phyloP scores from a whole-genome alignment of 2,329 filamentous ascomycete species.

The Rhynchosporium agropyri region DNA sequence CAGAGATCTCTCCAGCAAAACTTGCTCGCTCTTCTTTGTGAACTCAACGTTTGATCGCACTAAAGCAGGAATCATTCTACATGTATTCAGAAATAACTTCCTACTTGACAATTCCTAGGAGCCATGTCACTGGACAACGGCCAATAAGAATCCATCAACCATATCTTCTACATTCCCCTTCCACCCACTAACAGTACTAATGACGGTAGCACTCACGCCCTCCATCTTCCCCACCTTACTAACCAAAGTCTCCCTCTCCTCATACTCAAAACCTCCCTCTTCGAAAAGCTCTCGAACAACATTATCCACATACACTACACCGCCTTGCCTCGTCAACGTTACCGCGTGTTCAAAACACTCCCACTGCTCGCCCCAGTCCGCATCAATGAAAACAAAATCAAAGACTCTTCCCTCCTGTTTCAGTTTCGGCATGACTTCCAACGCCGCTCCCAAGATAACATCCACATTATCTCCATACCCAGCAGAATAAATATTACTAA shows the following conservation, averaged over 20 bases:
- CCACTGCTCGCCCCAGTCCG: slow-evolving; percentile 48
- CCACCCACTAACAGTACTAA: slow-evolving; percentile 26
- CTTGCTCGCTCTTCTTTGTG: too few species aligned
- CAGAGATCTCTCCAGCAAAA: not conserved
- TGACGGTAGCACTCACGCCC: slow-evolving; percentile 32
- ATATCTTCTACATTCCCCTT: slow-evolving; percentile 14
- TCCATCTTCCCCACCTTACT: slow-evolving; percentile 30
- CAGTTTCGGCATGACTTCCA: slow-evolving; percentile 47
- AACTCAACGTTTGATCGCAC: too few species aligned
- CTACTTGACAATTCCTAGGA: not conserved
- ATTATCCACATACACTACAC: slow-evolving; percentile 54
- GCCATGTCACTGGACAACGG: slow-evolving; percentile 25
- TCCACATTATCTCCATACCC: slow-evolving; percentile 47
- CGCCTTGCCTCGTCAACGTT: slow-evolving; percentile 46
- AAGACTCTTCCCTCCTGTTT: slow-evolving; percentile 48
- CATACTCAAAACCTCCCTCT: slow-evolving; percentile 30
- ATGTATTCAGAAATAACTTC: not conserved
- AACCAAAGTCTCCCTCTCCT: slow-evolving; percentile 32
- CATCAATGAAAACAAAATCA: slow-evolving; percentile 57
- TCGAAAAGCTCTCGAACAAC: slow-evolving; percentile 48
- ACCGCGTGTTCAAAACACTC: slow-evolving; percentile 52
- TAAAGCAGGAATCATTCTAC: too few species aligned
- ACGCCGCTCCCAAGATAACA: slow-evolving; percentile 49
- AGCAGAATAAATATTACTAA: slow-evolving; percentile 46
- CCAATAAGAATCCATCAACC: slow-evolving; percentile 36